phyloP scores from a whole-genome alignment of 106 monocot species.

The Xerophyta viscosa region DNA sequence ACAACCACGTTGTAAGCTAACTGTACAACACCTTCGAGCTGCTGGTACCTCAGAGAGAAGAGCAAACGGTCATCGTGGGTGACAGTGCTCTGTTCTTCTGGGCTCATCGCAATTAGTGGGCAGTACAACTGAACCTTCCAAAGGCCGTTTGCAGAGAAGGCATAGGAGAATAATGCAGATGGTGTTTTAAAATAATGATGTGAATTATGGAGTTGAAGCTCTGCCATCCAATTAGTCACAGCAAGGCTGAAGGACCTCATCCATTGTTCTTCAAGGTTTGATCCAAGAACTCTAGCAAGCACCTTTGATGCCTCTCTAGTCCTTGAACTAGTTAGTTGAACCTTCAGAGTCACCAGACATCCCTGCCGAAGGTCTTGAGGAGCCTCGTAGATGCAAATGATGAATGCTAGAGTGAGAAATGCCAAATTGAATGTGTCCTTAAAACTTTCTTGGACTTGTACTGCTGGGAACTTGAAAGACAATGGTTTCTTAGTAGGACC shows the following conservation, averaged over 20 bases:
- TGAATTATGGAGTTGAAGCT: conserved; percentile 28
- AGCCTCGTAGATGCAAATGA: conserved; percentile 79
- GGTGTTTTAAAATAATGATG: conserved; percentile 25
- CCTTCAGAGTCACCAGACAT: conserved; percentile 42
- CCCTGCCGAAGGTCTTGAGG: conserved; percentile 44
- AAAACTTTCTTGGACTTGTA: conserved; percentile 21
- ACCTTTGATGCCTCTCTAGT: conserved; percentile 29
- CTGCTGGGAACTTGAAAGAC: conserved; percentile 21
- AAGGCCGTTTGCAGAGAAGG: conserved; percentile 39
- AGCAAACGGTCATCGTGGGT: conserved; percentile 54
- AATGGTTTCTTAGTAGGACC: conserved; percentile 44
- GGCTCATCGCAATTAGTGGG: conserved; percentile 51
- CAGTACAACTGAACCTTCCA: conserved; percentile 85
- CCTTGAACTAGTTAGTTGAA: conserved; percentile 26
- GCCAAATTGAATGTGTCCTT: conserved; percentile 50
- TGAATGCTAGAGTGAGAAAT: conserved; percentile 50
- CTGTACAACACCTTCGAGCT: conserved; percentile 78
- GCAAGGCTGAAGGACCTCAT: conserved; percentile 66
- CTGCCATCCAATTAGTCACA: conserved; percentile 53
- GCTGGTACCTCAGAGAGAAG: conserved; percentile 71
- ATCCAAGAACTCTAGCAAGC: conserved; percentile 41
- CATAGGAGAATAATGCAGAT: conserved; percentile 60
- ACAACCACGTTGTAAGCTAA: conserved; percentile 43
- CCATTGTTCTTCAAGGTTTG: conserved; percentile 73
- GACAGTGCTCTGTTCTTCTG: conserved; percentile 20